Base-by-base conservation (phyloP, 2,329 filamentous ascomycete species). In the Eutypa lata region DNA sequence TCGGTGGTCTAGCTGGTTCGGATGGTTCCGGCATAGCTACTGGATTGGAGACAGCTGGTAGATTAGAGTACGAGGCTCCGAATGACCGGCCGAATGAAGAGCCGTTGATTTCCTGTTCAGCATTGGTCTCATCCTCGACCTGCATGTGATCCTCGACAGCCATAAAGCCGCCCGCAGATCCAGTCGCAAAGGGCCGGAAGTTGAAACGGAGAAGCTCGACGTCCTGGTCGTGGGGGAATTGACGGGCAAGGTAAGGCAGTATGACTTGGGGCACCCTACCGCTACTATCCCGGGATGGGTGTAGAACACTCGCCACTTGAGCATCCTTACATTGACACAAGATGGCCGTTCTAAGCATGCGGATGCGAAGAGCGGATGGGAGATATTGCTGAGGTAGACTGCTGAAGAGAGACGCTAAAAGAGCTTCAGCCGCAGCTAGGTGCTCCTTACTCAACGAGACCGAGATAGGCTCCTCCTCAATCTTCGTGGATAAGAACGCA, bases 341-440 rank as follows among this genome's bases (percentile, higher is more conserved):
- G 52, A 96, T 87, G 19, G 90, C 88, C 2, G 89, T 90, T 58
- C 89, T 88, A 65, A 97, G 91, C 57, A 96, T 78, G 47, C 90
- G 83, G 11, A 86, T 82, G 49, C 93, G 86, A 19, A 90, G 67
- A 2, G 88, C 82, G 8, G 87, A 82, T n/a, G 88, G 81, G 37
- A 96, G 72, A 65, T 84, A 78, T 48, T 83, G 76, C 52, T 88
- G 82, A 1, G 87, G 84, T 3, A 94, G 71, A 53, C 78, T 76
- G 18, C 79, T 78, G 19, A 95, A 76, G 1, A 90, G 69, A 5
- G 76, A 62, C 4, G 83, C 76, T 13, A 97, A 76, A 16, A 97
- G 78, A 7, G 65, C 59, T 13, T 74, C 72, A 1, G 90, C 89
- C 10, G 87, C 79, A 11, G 68, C 63, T 46, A 76, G 69, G 53